Base-by-base conservation (phyloP, 768 basidiomycete species). In the Xerocomellus intermedius region DNA sequence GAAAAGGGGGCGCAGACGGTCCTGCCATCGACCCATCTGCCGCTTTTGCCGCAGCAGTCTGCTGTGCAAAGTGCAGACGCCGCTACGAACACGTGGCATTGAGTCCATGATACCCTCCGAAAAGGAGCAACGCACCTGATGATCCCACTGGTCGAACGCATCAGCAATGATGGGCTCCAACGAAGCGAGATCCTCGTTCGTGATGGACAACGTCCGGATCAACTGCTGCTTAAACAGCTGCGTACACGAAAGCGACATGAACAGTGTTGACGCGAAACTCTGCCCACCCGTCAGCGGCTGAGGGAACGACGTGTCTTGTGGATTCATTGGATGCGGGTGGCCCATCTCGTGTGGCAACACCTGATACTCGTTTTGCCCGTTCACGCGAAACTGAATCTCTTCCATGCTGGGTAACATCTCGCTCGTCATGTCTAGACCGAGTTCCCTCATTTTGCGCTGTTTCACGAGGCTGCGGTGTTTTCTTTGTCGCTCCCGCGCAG, bases 61-160 rank as follows among this genome's bases (percentile, higher is more conserved):
- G 70, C 48, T 74, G 63, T 0, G 71, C 78, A 57, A 77, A 79
- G 57, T 81, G 80, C 64, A 81, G 63, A 1, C 74, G 76, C 46
- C 81, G 77, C 81, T 82, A 33, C 28, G 45, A 33, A 42, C 35
- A 17, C 41, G 14, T 19, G 38, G 19, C 22, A 5, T 26, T 52
- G 43, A 66, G 47, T 12, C 13, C 9, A 42, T 16, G 48, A 32
- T 22, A 35, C 21, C 12, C 35, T 24, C 35, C 30, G 46, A 30
- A 32, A 26, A 19, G 36, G n/a, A 33, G 2, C 2, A 28, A 68
- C 81, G 53, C 65, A 91, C 89, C 69, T 86, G 85, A 60, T 84
- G 82, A 63, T 92, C 86, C 91, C 91, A 93, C 38, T 87, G 85
- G 54, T 93, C 91, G 81, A 89, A 93, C 17, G 89, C 89, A 42